Evolutionary conservation across 495 filamentous ascomycete genomes (phyloP).

Genomic region (Corynascus novoguineensis): DNA sequence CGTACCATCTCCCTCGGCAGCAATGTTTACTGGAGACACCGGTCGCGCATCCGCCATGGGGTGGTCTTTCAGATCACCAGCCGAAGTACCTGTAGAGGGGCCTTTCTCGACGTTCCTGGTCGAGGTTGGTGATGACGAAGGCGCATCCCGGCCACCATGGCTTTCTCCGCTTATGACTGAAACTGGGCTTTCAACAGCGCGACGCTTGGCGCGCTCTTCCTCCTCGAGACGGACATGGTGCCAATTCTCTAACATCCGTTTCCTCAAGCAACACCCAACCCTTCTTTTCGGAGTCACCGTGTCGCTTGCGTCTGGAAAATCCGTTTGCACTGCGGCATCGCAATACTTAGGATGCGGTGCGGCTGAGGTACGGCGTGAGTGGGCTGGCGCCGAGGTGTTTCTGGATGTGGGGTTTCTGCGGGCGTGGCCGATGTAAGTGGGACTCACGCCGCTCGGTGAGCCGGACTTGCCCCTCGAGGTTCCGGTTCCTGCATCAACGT

Average conservation of each 20-base stretch:
- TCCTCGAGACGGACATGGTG: conserved; percentile 36
- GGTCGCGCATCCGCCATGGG: conserved; percentile 24
- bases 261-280: conserved; percentile 40
- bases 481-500: conserved; percentile 45
- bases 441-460: conserved; percentile 41
- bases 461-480: conserved; percentile 45
- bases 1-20: conserved; percentile 10
- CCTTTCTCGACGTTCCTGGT: conserved; percentile 18
- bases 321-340: conserved; percentile 47
- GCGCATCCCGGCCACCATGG: conserved; percentile 18
- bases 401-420: conserved; percentile 19
- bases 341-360: conserved; percentile 36
- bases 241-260: conserved; percentile 44
- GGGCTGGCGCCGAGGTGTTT: conserved; percentile 16
- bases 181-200: conserved; percentile 16
- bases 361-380: conserved; percentile 31
- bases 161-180: conserved; percentile 36
- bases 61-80: conserved; percentile 19
- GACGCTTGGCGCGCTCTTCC: conserved; percentile 26
- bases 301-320: conserved; percentile 30
- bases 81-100: background rate
- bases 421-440: conserved; percentile 26
- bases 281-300: conserved; percentile 34
- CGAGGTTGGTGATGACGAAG: conserved; percentile 16
- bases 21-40: conserved; percentile 7